A percentile compares a stretch with the other conserved stretches of the same genome.
Conservation (phyloP, 169 alveolate genomes). For the Perkinsus marinus region DNA sequence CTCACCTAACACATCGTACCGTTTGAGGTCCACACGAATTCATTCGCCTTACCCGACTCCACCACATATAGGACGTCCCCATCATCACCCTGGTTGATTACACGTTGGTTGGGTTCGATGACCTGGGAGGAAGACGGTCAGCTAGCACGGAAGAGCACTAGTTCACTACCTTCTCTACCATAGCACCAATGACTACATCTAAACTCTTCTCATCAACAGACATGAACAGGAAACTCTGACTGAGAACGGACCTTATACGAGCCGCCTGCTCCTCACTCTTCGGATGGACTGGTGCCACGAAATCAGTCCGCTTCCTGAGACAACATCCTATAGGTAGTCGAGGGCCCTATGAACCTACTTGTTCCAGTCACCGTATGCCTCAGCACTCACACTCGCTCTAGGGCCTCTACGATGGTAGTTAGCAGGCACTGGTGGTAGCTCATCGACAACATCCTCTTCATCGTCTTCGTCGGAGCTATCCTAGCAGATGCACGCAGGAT, state of each 20-base stretch:
- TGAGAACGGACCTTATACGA: slow-evolving; percentile 46
- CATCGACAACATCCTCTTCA: slow-evolving; percentile 19
- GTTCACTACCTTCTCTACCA: slow-evolving; percentile 58
- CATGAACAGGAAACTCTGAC: slow-evolving; percentile 60
- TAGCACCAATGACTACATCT: slow-evolving; percentile 66
- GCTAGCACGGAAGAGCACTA: no score
- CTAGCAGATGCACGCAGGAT: neutral
- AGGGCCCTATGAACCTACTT: slow-evolving; percentile 15
- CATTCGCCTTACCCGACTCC: slow-evolving; percentile 54
- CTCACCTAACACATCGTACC: slow-evolving; percentile 2
- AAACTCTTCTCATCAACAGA: slow-evolving; percentile 58
- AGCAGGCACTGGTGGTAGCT: slow-evolving; percentile 1
- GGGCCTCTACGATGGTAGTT: neutral
- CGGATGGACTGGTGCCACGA: slow-evolving; percentile 61
- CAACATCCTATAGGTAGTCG: neutral
- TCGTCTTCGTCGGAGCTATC: slow-evolving; percentile 4
- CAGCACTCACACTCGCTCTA: slow-evolving; percentile 62
- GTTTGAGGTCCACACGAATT: no score
- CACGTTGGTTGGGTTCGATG: slow-evolving; percentile 1
- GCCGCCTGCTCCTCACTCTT: slow-evolving; percentile 61
- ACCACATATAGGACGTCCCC: slow-evolving; percentile 77
- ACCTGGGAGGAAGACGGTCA: no score
- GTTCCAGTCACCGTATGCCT: slow-evolving; percentile 82
- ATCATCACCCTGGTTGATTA: slow-evolving; percentile 77
- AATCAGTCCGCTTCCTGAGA: slow-evolving; percentile 45